Percentiles rank a stretch among this genome's conserved stretches.
These are phyloP conservation scores for Geranium brycei DNA, from an alignment of 345 rosid species.

Conservation along the genomic window DNA sequence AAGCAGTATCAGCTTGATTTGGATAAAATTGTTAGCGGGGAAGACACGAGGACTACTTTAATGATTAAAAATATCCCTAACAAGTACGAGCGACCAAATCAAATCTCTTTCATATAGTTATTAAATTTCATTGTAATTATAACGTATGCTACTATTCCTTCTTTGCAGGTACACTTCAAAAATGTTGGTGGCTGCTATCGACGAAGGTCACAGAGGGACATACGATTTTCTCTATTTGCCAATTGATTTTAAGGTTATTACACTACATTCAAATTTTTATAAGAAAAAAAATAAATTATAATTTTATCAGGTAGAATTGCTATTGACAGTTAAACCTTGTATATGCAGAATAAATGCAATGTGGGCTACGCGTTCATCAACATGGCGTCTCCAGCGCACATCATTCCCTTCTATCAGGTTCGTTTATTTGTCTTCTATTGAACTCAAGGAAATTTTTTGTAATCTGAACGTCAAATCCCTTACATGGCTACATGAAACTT, in stretches of 20 bases:
- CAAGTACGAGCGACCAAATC: conserved; percentile 50
- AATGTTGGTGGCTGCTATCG: conserved; percentile 86
- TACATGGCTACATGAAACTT: conserved; percentile 2
- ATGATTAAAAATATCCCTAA: conserved; percentile 95
- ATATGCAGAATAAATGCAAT: conserved; percentile 89
- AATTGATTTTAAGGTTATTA: conserved; percentile 70
- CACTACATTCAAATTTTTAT: conserved; percentile 3
- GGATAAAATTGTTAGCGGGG: conserved; percentile 56
- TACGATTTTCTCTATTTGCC: conserved; percentile 93
- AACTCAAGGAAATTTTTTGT: neutral
- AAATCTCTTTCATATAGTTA: neutral
- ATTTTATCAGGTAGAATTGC: conserved; percentile 9
- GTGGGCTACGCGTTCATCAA: conserved; percentile 95
- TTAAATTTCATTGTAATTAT: neutral
- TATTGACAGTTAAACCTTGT: neutral
- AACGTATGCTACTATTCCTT: neutral
- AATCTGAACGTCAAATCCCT: too few species aligned
- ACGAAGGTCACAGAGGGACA: conserved; percentile 66
- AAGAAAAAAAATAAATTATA: too few species aligned
- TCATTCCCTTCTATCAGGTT: conserved; percentile 80
- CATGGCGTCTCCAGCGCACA: conserved; percentile 79
- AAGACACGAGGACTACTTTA: conserved; percentile 72
- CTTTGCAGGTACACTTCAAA: conserved; percentile 57
- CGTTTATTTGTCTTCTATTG: neutral
- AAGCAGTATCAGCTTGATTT: conserved; percentile 68